phyloP scores from a whole-genome alignment of 2,329 filamentous ascomycete species.

The Tolypocladium ovalisporum region DNA sequence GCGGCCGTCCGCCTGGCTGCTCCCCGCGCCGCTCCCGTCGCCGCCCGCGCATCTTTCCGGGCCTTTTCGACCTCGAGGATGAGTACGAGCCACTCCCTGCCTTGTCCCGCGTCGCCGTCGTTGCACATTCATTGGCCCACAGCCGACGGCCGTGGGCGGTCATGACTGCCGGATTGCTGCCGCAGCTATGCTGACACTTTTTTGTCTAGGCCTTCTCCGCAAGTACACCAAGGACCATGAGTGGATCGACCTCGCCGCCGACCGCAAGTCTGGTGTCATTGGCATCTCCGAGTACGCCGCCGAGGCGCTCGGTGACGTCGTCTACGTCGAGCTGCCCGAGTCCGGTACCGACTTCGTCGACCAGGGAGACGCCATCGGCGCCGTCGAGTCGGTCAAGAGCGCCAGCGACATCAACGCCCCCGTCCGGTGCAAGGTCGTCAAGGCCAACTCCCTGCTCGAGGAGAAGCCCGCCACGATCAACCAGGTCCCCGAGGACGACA shows the following conservation, averaged over 20 bases:
- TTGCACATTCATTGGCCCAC: background rate
- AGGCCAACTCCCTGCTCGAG: conserved; percentile 65
- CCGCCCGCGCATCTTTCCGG: conserved; percentile 27
- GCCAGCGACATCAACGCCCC: conserved; percentile 96
- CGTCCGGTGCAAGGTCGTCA: conserved; percentile 63
- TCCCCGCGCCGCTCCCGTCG: conserved; percentile 28
- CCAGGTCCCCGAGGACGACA: conserved; percentile 71
- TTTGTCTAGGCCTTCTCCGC: conserved; percentile 50
- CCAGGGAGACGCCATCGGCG: conserved; percentile 77
- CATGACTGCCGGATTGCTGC: background rate
- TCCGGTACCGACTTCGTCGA: conserved; percentile 50
- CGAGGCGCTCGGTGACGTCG: conserved; percentile 86
- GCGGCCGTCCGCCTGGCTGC: conserved; percentile 15
- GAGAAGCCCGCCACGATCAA: conserved; percentile 84
- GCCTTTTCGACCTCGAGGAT: conserved; percentile 28
- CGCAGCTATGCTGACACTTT: background rate
- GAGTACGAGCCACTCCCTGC: conserved; percentile 15
- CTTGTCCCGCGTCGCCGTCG: background rate
- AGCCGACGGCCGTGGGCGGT: background rate
- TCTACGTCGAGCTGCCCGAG: conserved; percentile 89
- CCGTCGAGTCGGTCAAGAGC: conserved; percentile 96
- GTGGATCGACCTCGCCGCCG: conserved; percentile 83
- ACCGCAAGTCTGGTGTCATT: conserved; percentile 68
- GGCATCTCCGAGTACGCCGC: conserved; percentile 91
- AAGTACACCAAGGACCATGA: conserved; percentile 97